phyloP scores from a whole-genome alignment of 2,329 filamentous ascomycete species.

The Claviceps humidiphila region DNA sequence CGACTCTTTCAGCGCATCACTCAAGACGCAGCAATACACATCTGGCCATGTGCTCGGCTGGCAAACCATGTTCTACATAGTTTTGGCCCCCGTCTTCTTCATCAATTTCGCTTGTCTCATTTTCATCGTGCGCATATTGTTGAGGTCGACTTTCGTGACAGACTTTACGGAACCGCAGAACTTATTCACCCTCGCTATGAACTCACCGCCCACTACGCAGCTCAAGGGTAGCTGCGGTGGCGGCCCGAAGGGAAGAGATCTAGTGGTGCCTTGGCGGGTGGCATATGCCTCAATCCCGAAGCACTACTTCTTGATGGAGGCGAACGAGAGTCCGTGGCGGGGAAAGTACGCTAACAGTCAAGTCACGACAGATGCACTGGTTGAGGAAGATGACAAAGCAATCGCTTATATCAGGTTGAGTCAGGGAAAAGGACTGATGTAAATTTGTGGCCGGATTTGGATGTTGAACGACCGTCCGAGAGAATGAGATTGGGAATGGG shows the following conservation, averaged over 20 bases:
- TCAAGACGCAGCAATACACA: constrained; percentile 56
- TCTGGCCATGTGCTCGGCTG: constrained; percentile 48
- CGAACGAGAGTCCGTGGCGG: constrained; percentile 13
- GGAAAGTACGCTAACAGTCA: constrained; percentile 12
- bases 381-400: constrained; percentile 2
- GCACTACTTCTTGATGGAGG: constrained; percentile 31
- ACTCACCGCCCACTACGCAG: constrained; percentile 29
- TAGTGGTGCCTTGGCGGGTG: constrained; percentile 29
- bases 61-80: constrained; percentile 53
- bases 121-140: constrained; percentile 37
- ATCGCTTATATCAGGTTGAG: constrained; percentile 18
- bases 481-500: background rate
- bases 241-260: constrained; percentile 21
- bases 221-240: constrained; percentile 26
- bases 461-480: background rate
- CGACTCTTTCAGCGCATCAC: constrained; percentile 50
- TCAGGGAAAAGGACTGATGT: constrained; percentile 15
- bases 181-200: constrained; percentile 58
- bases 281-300: constrained; percentile 23
- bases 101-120: constrained; percentile 52
- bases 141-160: constrained; percentile 47
- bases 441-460: background rate
- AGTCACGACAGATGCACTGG: constrained; percentile 15
- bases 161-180: constrained; percentile 72
- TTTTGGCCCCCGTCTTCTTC: constrained; percentile 51